These are phyloP conservation scores for Sabuloglossum arenarium DNA, from an alignment of 495 filamentous ascomycete genomes.

Conservation along the genomic window DNA sequence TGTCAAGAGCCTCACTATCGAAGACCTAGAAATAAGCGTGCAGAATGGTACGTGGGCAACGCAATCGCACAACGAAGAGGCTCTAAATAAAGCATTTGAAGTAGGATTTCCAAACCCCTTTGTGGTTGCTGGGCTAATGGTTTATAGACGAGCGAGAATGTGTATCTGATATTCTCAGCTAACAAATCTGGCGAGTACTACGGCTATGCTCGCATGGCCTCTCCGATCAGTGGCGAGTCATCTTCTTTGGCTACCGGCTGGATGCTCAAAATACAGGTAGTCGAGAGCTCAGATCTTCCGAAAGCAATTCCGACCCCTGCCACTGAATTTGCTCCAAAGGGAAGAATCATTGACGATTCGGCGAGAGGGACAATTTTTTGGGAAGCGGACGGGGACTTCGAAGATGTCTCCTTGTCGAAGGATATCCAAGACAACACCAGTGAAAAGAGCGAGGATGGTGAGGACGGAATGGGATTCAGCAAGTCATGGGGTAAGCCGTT, in stretches of 20 bases:
- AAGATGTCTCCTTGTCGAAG: conserved; percentile 20
- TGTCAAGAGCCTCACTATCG: conserved; percentile 85
- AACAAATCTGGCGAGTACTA: conserved; percentile 98
- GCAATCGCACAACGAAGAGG: conserved; percentile 76
- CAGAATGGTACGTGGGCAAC: conserved; percentile 83
- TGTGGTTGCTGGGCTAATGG: not conserved
- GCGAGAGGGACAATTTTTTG: conserved; percentile 90
- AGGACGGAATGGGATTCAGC: conserved; percentile 14
- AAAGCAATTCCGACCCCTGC: conserved; percentile 58
- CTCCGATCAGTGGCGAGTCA: conserved; percentile 58
- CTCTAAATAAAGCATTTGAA: conserved; percentile 67
- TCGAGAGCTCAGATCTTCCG: conserved; percentile 40
- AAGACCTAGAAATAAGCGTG: conserved; percentile 83
- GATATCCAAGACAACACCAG: conserved; percentile 15
- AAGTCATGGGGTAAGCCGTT: conserved; percentile 70
- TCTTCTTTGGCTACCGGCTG: conserved; percentile 39
- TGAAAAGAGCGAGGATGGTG: conserved; percentile 13
- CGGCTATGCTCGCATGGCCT: conserved; percentile 84
- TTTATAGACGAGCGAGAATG: conserved; percentile 53
- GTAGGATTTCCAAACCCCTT: conserved; percentile 27
- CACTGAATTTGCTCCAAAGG: conserved; percentile 62
- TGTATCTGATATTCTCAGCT: conserved; percentile 92
- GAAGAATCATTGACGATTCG: conserved; percentile 83
- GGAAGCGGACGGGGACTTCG: conserved; percentile 45
- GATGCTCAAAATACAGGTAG: conserved; percentile 32